A percentile compares a stretch with the other conserved stretches of the same genome.
Conservation (phyloP, 768 basidiomycete species). For the Pisolithus orientalis region DNA sequence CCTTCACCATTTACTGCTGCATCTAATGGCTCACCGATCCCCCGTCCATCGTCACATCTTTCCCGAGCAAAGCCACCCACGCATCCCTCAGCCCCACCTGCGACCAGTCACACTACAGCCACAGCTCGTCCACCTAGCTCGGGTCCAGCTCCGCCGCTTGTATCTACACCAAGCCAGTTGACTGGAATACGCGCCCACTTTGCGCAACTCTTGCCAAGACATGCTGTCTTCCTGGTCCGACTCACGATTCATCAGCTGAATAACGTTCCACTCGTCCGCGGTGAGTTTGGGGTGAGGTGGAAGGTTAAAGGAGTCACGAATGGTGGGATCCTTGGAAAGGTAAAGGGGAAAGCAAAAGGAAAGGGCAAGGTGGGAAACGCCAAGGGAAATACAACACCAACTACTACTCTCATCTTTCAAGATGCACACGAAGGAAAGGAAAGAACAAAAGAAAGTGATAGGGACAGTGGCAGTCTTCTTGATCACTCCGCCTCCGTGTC, state of each 20-base stretch:
- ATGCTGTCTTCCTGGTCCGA: constrained; percentile 59
- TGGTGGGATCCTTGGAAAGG: constrained; percentile 37
- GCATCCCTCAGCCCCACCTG: neutral
- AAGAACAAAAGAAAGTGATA: constrained; percentile 16
- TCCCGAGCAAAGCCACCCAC: neutral
- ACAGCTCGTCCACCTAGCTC: constrained; percentile 8
- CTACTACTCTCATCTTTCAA: neutral
- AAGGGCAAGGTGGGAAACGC: constrained; percentile 10
- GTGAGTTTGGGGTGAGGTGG: constrained; percentile 68
- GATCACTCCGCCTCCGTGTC: constrained; percentile 19
- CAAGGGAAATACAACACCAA: neutral
- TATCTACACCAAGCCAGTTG: neutral
- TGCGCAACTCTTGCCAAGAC: constrained; percentile 54
- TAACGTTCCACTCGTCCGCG: constrained; percentile 65
- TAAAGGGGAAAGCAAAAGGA: constrained; percentile 26
- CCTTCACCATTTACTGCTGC: neutral
- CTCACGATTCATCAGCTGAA: constrained; percentile 61
- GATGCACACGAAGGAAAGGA: constrained; percentile 1
- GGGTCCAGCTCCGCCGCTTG: neutral
- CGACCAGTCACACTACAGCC: neutral
- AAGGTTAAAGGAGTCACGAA: constrained; percentile 57
- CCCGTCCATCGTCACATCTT: neutral
- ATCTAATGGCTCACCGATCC: neutral
- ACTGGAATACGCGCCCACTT: constrained; percentile 50
- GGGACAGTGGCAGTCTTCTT: constrained; percentile 18